Base-by-base conservation (phyloP, 805 yeast genomes). In the Saccharomycopsis malanga region DNA sequence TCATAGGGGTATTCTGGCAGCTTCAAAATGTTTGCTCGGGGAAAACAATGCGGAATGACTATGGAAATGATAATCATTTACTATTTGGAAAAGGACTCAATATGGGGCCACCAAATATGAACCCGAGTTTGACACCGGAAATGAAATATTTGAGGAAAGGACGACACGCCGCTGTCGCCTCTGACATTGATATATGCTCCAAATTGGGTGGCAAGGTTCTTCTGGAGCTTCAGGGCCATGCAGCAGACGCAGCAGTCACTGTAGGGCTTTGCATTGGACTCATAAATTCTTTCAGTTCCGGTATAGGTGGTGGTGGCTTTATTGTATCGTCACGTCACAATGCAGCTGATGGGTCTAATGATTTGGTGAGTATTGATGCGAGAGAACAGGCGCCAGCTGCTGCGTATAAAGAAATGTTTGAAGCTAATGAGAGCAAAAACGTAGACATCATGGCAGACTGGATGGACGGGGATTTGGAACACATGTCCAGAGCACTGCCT, bases 171-270 rank as follows among this genome's bases (percentile, higher is more conserved):
- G 85, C 84, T 59, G 87, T 83, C 7, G 76, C 86, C 1, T 70
- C 79, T 34, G 93, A 84, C 58, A 74, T 77, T 2, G 78, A 76
- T 7, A 49, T 64, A 14, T 83, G 93, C 59, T 81, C 89, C 1
- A 57, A 68, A 15, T 60, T 83, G 70, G 93, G 87, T 5, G 70
- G 70, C 4, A 64, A 70, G 4, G 76, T 84, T 15, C 62, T 83
- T 25, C 57, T 63, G 44, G 54, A 57, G 20, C 79, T 77, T 4
- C 69, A 71, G 5, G 94, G 96, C 0, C 81, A 78, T 57, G 96
- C 97, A 1, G 96, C 95, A 0, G 98, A 91, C 61, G 95, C 96
- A 0, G 86, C 95, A 0, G 82, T 91, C 2, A 83, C 95, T 0
- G 84, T 86, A 10, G 87, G 95, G 0, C 69, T 91, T 24, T 91